Evolutionary conservation across 2,329 filamentous ascomycete genomes (phyloP).

Genomic region (Cordyceps militaris): DNA sequence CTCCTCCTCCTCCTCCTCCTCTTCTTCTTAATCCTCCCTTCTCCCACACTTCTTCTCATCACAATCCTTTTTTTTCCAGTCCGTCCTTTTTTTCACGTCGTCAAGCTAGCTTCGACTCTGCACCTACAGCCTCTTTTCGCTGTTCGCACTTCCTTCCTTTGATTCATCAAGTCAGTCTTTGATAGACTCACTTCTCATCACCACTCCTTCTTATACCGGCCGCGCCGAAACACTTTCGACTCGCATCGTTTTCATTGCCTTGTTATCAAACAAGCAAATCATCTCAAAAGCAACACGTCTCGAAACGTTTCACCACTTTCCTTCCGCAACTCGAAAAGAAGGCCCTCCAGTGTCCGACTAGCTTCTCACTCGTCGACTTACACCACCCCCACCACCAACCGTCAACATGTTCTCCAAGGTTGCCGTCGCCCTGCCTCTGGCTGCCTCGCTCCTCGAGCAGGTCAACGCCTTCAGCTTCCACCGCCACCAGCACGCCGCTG

Average conservation of each 20-base stretch:
- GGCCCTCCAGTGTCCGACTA: neutral
- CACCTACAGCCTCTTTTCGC: slow-evolving; percentile 25
- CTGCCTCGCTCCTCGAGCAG: slow-evolving; percentile 37
- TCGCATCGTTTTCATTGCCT: neutral
- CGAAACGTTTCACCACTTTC: slow-evolving; percentile 6
- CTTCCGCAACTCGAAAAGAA: slow-evolving; percentile 7
- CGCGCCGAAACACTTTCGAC: slow-evolving; percentile 19
- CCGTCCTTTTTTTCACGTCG: slow-evolving; percentile 14
- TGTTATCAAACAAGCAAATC: neutral
- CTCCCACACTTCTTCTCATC: slow-evolving; percentile 18
- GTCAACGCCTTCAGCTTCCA: slow-evolving; percentile 36
- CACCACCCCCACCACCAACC: neutral
- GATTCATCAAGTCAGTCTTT: slow-evolving; percentile 36
- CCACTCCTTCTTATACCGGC: slow-evolving; percentile 29
- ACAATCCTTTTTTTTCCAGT: slow-evolving; percentile 17
- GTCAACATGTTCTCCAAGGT: slow-evolving; percentile 36
- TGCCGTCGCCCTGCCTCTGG: slow-evolving; percentile 34
- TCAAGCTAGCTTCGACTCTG: slow-evolving; percentile 23
- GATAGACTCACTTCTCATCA: slow-evolving; percentile 36
- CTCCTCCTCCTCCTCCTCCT: neutral
- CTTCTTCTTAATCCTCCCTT: slow-evolving; percentile 15
- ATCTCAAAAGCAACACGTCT: neutral
- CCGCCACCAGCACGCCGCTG: slow-evolving; percentile 32
- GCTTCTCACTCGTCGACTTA: slow-evolving; percentile 1
- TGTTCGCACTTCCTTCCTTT: slow-evolving; percentile 21